Conservation (phyloP, 169 alveolate genomes). For the Plasmodium falciparum region DNA sequence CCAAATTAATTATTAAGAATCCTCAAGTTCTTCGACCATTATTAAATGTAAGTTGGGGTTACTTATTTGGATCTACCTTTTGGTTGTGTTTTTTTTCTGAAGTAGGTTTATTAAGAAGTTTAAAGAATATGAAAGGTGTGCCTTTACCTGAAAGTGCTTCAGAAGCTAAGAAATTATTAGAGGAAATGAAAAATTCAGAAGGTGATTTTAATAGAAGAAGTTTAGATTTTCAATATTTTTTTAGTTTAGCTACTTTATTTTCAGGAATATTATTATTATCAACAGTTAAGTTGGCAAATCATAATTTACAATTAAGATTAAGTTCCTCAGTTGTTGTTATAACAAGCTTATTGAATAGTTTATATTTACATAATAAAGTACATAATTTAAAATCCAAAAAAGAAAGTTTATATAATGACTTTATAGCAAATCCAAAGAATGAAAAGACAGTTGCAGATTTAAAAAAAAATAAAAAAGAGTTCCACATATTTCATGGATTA, state of each 20-base stretch:
- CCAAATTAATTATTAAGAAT: constrained; percentile 54
- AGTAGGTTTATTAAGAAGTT: constrained; percentile 45
- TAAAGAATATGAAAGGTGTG: constrained; percentile 5
- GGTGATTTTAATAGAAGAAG: constrained; percentile 48
- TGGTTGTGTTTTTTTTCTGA: constrained; percentile 79
- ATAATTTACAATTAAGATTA: constrained; percentile 53
- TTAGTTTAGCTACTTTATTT: constrained; percentile 67
- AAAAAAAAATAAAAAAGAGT: constrained; percentile 58
- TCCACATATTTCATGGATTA: constrained; percentile 59
- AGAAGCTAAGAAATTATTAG: constrained; percentile 58
- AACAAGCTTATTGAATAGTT: constrained; percentile 41
- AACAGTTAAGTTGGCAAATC: constrained; percentile 55
- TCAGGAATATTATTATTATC: constrained; percentile 49
- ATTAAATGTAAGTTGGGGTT: constrained; percentile 85
- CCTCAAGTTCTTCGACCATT: constrained; percentile 80
- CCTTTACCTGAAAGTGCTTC: constrained; percentile 52
- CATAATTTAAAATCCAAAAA: constrained; percentile 25
- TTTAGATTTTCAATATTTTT: constrained; percentile 54
- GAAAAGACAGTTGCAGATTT: constrained; percentile 25
- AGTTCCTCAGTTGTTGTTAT: constrained; percentile 56
- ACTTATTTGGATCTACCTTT: constrained; percentile 83
- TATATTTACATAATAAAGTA: constrained; percentile 49
- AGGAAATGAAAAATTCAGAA: constrained; percentile 33
- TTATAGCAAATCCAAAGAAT: constrained; percentile 26
- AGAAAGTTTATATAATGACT: constrained; percentile 40